phyloP scores from a whole-genome alignment of 495 filamentous ascomycete genomes.

The Margaritispora aquatica region DNA sequence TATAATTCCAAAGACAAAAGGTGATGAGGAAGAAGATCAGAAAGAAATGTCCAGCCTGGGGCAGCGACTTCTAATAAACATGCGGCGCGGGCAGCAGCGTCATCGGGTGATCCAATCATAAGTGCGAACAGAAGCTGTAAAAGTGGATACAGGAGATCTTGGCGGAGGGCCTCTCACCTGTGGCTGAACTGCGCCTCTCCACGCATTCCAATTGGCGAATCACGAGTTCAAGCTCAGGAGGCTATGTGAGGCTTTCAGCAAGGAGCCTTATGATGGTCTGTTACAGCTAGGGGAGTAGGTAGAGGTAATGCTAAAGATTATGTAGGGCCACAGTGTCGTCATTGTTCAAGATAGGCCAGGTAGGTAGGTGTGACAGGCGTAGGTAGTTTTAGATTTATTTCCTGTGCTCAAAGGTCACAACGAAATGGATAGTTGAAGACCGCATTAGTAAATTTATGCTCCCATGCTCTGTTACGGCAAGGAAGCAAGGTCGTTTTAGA shows the following conservation, averaged over 20 bases:
- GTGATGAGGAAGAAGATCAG: not conserved
- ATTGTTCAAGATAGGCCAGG: too few relatives aligned
- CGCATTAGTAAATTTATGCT: too few relatives aligned
- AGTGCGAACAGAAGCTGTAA: not conserved
- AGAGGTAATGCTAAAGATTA: too few relatives aligned
- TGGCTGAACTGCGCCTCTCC: not conserved
- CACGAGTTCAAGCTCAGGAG: not conserved
- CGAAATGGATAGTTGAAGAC: too few relatives aligned
- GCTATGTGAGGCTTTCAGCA: not conserved
- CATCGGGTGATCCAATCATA: not conserved
- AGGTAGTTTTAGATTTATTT: too few relatives aligned
- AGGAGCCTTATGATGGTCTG: too few relatives aligned
- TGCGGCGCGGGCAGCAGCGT: not conserved
- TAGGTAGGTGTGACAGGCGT: too few relatives aligned
- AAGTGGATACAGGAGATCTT: not conserved
- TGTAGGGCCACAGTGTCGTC: too few relatives aligned
- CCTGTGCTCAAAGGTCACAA: too few relatives aligned
- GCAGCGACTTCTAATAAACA: not conserved
- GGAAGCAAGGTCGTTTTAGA: too few relatives aligned
- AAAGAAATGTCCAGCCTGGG: not conserved
- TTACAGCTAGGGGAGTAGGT: too few relatives aligned
- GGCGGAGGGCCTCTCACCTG: not conserved
- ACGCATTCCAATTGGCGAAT: not conserved
- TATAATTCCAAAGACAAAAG: not conserved
- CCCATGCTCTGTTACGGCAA: too few relatives aligned